Evolutionary conservation across 306 rosid genomes (phyloP).

Genomic region (Cicer bijugum): DNA sequence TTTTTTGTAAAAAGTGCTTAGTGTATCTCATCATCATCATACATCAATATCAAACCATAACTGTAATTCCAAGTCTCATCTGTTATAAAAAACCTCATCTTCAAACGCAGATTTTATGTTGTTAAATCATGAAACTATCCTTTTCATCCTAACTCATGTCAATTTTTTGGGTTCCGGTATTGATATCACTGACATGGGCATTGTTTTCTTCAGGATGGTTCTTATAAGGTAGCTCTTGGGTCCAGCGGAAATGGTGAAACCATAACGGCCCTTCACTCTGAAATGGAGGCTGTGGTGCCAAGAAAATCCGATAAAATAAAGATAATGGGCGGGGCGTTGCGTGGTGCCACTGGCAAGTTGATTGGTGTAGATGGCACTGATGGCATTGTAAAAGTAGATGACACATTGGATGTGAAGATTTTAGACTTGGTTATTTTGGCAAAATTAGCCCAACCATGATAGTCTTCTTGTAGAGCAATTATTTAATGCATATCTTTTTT

Average conservation of each 20-base stretch:
- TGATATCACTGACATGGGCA: background rate
- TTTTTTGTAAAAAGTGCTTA: no score
- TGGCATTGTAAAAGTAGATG: constrained; percentile 95
- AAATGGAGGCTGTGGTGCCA: constrained; percentile 83
- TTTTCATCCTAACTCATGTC: background rate
- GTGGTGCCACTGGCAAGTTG: constrained; percentile 94
- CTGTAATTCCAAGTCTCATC: constrained; percentile 1
- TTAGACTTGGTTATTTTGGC: constrained; percentile 84
- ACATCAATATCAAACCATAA: background rate
- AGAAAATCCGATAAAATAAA: constrained; percentile 83
- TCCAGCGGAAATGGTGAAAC: constrained; percentile 79
- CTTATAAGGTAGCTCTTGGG: constrained; percentile 75
- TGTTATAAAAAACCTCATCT: background rate
- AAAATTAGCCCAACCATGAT: constrained; percentile 69
- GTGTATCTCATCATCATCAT: background rate
- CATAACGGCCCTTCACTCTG: constrained; percentile 62
- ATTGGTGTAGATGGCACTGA: constrained; percentile 98
- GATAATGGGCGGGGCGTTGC: constrained; percentile 83
- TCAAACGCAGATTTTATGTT: background rate
- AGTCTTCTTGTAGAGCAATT: constrained; percentile 19
- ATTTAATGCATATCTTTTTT: constrained; percentile 38
- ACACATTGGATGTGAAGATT: constrained; percentile 90
- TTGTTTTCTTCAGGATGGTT: constrained; percentile 75
- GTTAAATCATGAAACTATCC: constrained; percentile 4
- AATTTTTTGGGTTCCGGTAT: background rate